Conservation (phyloP, 2,329 filamentous ascomycete species). For the Botrytis fabae region DNA sequence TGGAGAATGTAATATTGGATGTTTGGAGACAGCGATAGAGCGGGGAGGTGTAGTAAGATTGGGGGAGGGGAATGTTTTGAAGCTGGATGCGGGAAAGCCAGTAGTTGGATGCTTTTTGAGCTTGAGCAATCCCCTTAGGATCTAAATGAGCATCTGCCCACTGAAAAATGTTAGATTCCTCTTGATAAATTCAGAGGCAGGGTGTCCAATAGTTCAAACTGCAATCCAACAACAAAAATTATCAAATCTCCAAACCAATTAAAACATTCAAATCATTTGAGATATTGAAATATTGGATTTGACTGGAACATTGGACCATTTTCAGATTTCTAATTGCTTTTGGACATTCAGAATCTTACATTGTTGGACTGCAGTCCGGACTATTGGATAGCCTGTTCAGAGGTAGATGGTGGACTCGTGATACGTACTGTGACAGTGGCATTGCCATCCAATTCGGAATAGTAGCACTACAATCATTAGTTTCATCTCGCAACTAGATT, state of each 20-base stretch:
- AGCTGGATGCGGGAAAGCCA: constrained; percentile 55
- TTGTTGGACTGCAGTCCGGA: too few species aligned
- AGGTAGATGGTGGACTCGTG: not conserved
- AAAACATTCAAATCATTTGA: too few species aligned
- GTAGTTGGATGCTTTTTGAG: constrained; percentile 58
- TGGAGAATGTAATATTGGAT: constrained; percentile 59
- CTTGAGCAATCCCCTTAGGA: constrained; percentile 55
- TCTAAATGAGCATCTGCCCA: constrained; percentile 69
- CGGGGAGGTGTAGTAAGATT: constrained; percentile 66
- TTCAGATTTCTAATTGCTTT: too few species aligned
- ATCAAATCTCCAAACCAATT: too few species aligned
- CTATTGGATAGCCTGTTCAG: too few species aligned
- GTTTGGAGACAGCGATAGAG: constrained; percentile 64
- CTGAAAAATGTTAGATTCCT: not conserved
- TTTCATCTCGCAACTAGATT: not conserved
- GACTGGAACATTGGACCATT: too few species aligned
- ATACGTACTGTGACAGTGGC: constrained; percentile 47
- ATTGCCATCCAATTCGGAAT: constrained; percentile 64
- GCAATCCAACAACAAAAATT: too few species aligned
- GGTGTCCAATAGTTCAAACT: too few species aligned
- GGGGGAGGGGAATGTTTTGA: constrained; percentile 59
- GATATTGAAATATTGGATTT: too few species aligned
- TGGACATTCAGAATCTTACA: too few species aligned
- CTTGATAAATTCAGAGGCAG: not conserved
- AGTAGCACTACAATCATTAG: constrained; percentile 56